These are phyloP conservation scores for Bacterosira constricta DNA, from an alignment of 108 stramenopile genomes.

Conservation along the genomic window DNA sequence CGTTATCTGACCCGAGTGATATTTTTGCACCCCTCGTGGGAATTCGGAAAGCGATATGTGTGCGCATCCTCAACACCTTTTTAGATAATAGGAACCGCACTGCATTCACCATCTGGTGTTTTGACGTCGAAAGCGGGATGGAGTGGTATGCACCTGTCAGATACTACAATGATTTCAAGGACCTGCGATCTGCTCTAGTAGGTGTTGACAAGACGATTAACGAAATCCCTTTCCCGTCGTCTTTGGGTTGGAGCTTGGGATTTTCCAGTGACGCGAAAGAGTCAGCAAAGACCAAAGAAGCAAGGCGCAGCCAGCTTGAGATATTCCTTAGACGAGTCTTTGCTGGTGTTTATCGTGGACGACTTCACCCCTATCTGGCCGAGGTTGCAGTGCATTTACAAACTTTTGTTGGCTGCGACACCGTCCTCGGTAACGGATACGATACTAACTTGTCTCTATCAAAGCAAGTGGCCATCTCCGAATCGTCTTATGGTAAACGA, in stretches of 20 bases:
- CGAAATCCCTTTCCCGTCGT: constrained; percentile 70
- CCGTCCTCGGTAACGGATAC: constrained; percentile 19
- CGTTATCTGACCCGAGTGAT: constrained; percentile 28
- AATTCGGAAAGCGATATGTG: constrained; percentile 78
- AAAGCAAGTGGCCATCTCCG: constrained; percentile 49
- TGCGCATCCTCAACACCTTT: constrained; percentile 77
- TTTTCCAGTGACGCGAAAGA: constrained; percentile 38
- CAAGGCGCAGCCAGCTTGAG: constrained; percentile 63
- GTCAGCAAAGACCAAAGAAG: constrained; percentile 48
- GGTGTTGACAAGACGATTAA: constrained; percentile 39
- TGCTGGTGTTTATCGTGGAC: constrained; percentile 59
- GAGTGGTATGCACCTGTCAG: constrained; percentile 91
- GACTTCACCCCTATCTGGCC: constrained; percentile 59
- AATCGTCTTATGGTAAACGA: constrained; percentile 37
- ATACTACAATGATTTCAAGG: constrained; percentile 78
- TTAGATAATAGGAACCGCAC: constrained; percentile 57
- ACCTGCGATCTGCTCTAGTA: constrained; percentile 59
- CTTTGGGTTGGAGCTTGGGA: constrained; percentile 36
- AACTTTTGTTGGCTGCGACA: constrained; percentile 81
- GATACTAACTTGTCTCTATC: constrained; percentile 22
- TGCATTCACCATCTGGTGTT: constrained; percentile 86
- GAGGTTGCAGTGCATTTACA: constrained; percentile 84
- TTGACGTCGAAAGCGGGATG: constrained; percentile 72
- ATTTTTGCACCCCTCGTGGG: constrained; percentile 68
- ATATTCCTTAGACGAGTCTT: constrained; percentile 65